These are phyloP conservation scores for Calocera cornea DNA, from an alignment of 768 basidiomycete genomes.

Conservation along the genomic window DNA sequence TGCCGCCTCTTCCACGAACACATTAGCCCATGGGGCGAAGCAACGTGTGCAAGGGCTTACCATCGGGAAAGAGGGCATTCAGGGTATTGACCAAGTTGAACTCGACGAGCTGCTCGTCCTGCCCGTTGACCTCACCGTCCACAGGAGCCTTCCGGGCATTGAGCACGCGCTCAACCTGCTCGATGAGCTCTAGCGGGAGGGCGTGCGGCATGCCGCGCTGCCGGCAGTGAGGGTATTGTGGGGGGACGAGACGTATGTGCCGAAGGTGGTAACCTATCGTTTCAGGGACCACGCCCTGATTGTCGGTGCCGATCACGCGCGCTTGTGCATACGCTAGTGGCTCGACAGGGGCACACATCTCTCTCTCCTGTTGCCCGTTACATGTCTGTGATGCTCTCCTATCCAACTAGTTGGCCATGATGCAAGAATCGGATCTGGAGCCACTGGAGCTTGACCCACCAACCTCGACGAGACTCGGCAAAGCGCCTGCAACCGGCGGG, in stretches of 20 bases:
- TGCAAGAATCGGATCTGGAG: neutral
- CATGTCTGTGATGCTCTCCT: neutral
- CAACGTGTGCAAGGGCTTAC: conserved; percentile 30
- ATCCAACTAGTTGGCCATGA: neutral
- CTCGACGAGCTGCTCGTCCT: conserved; percentile 6
- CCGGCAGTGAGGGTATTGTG: conserved; percentile 13
- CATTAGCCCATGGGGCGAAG: neutral
- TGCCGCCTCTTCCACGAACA: conserved; percentile 46
- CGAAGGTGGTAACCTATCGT: neutral
- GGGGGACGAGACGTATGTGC: neutral
- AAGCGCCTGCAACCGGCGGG: neutral
- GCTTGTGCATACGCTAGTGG: neutral
- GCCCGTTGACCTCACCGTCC: neutral
- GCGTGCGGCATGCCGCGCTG: conserved; percentile 20
- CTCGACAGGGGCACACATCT: neutral
- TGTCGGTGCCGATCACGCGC: neutral
- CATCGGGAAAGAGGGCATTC: conserved; percentile 68
- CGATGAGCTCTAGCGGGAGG: neutral
- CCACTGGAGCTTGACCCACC: neutral
- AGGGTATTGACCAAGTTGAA: conserved; percentile 23
- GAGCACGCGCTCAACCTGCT: conserved; percentile 5
- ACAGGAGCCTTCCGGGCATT: neutral
- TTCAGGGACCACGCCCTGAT: neutral
- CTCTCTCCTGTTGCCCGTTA: neutral
- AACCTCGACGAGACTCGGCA: neutral